phyloP scores from a whole-genome alignment of 129 eudicot species.

The Flaveria bidentis region DNA sequence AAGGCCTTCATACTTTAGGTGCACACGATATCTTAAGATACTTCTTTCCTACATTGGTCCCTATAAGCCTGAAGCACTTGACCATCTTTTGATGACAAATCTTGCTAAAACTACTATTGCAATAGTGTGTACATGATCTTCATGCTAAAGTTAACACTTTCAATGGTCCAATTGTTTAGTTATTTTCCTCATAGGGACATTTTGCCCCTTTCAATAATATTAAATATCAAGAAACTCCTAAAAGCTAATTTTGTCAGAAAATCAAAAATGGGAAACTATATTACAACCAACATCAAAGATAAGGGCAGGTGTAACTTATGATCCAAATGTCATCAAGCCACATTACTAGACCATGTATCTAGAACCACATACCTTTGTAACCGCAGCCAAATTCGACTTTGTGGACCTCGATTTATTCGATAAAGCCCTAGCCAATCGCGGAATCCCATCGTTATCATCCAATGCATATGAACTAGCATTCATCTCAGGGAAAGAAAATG shows the following conservation, averaged over 20 bases:
- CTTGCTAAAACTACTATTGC: background rate
- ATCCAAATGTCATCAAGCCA: background rate
- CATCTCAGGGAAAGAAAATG: slow-evolving; percentile 78
- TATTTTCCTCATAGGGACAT: background rate
- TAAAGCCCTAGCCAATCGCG: slow-evolving; percentile 64
- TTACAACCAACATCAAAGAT: background rate
- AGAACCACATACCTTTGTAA: background rate
- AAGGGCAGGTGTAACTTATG: background rate
- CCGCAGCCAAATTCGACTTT: slow-evolving; percentile 48
- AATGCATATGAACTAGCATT: slow-evolving; percentile 36
- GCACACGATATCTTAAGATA: background rate
- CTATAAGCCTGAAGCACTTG: background rate
- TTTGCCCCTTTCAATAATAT: background rate
- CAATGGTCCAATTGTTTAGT: background rate
- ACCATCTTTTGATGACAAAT: background rate
- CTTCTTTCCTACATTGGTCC: background rate
- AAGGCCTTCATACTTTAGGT: background rate
- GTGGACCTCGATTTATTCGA: slow-evolving; percentile 69
- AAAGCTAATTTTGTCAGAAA: background rate
- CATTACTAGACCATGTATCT: background rate
- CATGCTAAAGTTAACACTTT: background rate
- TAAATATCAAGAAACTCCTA: background rate
- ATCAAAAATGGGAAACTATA: background rate
- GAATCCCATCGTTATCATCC: slow-evolving; percentile 81
- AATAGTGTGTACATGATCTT: background rate